Percentiles rank a stretch among this genome's conserved stretches.
Conservation (phyloP, 139 green algal genomes). For the Volvox reticuliferus region DNA sequence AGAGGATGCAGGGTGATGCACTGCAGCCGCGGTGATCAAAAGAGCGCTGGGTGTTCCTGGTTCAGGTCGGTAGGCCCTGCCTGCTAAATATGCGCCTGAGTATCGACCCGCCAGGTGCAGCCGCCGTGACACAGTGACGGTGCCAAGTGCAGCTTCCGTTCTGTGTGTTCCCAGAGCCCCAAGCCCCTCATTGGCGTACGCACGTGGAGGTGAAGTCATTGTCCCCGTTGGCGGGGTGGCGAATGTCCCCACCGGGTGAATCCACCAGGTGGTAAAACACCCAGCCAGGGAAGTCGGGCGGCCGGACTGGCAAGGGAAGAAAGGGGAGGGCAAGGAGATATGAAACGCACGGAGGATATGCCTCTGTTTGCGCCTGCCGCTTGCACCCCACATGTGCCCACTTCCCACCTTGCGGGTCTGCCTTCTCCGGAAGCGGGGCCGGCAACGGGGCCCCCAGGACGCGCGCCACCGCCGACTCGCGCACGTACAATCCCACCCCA, state of each 20-base stretch:
- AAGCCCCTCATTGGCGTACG: not conserved
- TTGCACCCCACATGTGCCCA: not conserved
- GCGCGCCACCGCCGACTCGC: slow-evolving; percentile 1
- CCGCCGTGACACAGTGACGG: not conserved
- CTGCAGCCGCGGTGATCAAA: not conserved
- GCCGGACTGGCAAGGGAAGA: not conserved
- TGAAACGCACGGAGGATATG: not conserved
- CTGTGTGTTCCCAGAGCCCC: too few relatives aligned
- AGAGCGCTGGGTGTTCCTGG: not conserved
- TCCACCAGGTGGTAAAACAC: slow-evolving; percentile 19
- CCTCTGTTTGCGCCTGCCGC: too few relatives aligned
- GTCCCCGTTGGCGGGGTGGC: slow-evolving; percentile 4
- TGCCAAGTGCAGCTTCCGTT: not conserved
- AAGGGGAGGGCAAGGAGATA: not conserved
- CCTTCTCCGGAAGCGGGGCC: not conserved
- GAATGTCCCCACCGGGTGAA: slow-evolving; percentile 10
- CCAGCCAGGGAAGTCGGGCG: slow-evolving; percentile 31
- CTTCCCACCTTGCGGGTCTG: slow-evolving; percentile 3
- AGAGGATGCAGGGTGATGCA: too few relatives aligned
- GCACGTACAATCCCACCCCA: slow-evolving; percentile 20
- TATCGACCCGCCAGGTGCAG: not conserved
- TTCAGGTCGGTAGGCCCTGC: too few relatives aligned
- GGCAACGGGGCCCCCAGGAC: not conserved
- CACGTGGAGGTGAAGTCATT: not conserved
- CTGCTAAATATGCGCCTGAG: not conserved